These are phyloP conservation scores for Pythium myriotylum DNA, from an alignment of 352 stramenopile species.

Conservation along the genomic window DNA sequence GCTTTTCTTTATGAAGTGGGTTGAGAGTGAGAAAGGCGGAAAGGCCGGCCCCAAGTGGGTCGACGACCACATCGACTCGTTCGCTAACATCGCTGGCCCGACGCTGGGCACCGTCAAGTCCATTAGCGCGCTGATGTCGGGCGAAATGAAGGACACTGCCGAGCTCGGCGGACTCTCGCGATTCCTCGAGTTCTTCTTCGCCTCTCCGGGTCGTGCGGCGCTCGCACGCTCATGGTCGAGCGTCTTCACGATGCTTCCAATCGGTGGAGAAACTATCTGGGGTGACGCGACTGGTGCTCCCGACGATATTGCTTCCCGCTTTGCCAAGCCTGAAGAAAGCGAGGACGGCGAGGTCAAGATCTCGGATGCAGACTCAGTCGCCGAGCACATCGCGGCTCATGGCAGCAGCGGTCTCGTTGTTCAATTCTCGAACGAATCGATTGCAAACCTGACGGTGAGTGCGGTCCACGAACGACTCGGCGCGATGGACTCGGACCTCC, in stretches of 20 bases:
- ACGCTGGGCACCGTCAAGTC: conserved; percentile 93
- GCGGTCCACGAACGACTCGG: conserved; percentile 52
- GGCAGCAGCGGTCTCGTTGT: conserved; percentile 56
- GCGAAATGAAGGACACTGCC: conserved; percentile 96
- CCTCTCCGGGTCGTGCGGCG: conserved; percentile 47
- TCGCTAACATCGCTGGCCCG: conserved; percentile 94
- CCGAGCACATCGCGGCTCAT: conserved; percentile 46
- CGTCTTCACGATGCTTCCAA: conserved; percentile 92
- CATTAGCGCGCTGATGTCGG: conserved; percentile 91
- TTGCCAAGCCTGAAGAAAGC: conserved; percentile 41
- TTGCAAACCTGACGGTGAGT: conserved; percentile 60
- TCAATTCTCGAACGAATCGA: conserved; percentile 52
- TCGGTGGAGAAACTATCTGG: conserved; percentile 92
- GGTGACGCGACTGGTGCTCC: conserved; percentile 52
- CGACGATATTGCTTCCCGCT: conserved; percentile 67
- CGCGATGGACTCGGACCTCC: conserved; percentile 50
- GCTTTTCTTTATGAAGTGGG: conserved; percentile 96
- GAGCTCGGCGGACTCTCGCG: conserved; percentile 86
- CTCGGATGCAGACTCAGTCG: conserved; percentile 36
- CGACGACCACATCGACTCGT: conserved; percentile 89
- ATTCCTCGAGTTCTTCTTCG: conserved; percentile 86
- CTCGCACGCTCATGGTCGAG: conserved; percentile 77
- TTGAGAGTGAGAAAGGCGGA: conserved; percentile 84
- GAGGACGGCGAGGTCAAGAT: conserved; percentile 27
- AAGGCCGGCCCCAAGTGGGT: conserved; percentile 92